A percentile compares a stretch with the other conserved stretches of the same genome.
phyloP scores from a whole-genome alignment of 2,329 filamentous ascomycete species.

The Botryotinia narcissicola region DNA sequence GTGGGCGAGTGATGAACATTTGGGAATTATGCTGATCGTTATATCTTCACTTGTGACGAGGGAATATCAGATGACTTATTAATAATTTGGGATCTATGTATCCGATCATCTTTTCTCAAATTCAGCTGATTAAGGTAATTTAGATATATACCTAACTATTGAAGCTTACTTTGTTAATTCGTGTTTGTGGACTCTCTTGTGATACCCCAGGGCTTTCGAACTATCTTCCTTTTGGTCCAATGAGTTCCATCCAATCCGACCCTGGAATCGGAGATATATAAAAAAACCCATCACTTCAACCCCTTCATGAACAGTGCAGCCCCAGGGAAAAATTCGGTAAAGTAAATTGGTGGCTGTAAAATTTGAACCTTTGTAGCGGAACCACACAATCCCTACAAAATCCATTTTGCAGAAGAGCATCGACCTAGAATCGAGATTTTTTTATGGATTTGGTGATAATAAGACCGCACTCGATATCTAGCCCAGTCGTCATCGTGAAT shows the following conservation, averaged over 20 bases:
- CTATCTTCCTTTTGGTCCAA: not conserved
- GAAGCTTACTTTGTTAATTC: conserved; percentile 11
- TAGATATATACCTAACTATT: not conserved
- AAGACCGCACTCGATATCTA: conserved; percentile 4
- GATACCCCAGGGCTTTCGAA: not conserved
- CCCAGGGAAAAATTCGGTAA: conserved; percentile 12
- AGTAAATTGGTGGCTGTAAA: not conserved
- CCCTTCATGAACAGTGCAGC: conserved; percentile 18
- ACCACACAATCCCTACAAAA: not conserved
- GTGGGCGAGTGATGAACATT: conserved; percentile 9
- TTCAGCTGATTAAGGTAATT: not conserved
- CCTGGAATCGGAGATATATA: conserved; percentile 1
- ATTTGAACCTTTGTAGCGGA: not conserved
- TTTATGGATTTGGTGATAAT: conserved; percentile 9
- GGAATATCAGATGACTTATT: conserved; percentile 12
- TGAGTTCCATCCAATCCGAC: not conserved
- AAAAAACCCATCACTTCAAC: conserved; percentile 6
- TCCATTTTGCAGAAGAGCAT: not conserved
- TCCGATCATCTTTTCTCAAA: not conserved
- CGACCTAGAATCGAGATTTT: conserved; percentile 5
- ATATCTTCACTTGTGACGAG: conserved; percentile 2
- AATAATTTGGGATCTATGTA: conserved; percentile 8
- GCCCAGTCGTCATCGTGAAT: conserved; percentile 13
- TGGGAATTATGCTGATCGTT: conserved; percentile 1
- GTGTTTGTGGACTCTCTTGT: conserved; percentile 11